These are phyloP conservation scores for Tilletia walkeri DNA, from an alignment of 1,284 basidiomycete genomes.

Conservation along the genomic window DNA sequence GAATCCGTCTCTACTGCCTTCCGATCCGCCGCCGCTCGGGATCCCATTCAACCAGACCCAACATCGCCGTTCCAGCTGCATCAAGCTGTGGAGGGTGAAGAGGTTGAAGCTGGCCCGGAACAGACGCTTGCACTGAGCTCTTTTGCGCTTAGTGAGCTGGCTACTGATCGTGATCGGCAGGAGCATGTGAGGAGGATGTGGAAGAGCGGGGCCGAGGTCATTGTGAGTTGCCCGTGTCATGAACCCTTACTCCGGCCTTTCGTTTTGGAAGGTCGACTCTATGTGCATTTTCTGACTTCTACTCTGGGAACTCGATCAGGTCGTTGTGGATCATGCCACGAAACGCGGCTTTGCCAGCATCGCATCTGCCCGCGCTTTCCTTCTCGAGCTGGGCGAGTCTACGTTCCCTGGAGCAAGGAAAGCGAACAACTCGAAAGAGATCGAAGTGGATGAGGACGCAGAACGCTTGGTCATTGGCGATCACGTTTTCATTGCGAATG, in stretches of 20 bases:
- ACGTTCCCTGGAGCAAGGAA: constrained; percentile 67
- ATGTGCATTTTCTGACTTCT: not conserved
- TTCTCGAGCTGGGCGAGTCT: constrained; percentile 75
- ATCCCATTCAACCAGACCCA: constrained; percentile 26
- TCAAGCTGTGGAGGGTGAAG: not conserved
- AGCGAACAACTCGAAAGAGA: not conserved
- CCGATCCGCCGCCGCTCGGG: constrained; percentile 19
- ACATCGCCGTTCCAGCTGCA: constrained; percentile 25
- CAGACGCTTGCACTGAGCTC: constrained; percentile 74
- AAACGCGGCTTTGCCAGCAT: constrained; percentile 75
- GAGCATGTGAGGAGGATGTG: constrained; percentile 77
- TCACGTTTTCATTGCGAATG: constrained; percentile 24
- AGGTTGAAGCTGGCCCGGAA: constrained; percentile 9
- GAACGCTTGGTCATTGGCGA: constrained; percentile 57
- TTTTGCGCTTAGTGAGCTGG: constrained; percentile 75
- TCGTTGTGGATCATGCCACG: constrained; percentile 82
- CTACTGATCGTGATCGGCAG: constrained; percentile 66
- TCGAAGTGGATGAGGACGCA: constrained; percentile 1
- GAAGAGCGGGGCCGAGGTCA: constrained; percentile 71
- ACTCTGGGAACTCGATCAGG: not conserved
- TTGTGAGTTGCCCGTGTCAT: constrained; percentile 21
- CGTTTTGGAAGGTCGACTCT: not conserved
- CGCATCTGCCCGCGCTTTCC: constrained; percentile 74
- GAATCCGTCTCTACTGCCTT: constrained; percentile 28
- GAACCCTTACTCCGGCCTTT: not conserved